Conservation (phyloP, 768 basidiomycete species). For the Roridomyces roridus region DNA sequence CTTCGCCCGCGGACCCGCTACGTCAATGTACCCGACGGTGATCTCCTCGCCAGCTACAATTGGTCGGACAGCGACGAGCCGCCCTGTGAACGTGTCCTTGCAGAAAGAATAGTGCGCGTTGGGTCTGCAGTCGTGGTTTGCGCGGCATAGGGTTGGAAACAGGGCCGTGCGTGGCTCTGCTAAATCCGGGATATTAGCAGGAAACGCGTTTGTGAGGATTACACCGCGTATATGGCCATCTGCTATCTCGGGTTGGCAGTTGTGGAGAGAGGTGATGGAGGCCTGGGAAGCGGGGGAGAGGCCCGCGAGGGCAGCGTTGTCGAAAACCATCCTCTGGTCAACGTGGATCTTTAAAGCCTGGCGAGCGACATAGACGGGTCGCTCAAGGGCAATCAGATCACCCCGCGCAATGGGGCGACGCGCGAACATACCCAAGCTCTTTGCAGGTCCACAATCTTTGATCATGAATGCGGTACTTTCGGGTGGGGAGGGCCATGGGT, state of each 20-base stretch:
- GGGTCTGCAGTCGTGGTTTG: constrained; percentile 22
- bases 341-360: neutral
- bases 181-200: neutral
- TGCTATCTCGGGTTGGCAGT: neutral
- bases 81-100: constrained; percentile 6
- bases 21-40: constrained; percentile 17
- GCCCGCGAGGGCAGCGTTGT: constrained; percentile 10
- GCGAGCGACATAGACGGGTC: constrained; percentile 13
- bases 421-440: constrained; percentile 23
- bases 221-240: constrained; percentile 3
- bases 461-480: constrained; percentile 9
- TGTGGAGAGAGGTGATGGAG: constrained; percentile 13
- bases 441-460: neutral
- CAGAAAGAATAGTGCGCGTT: constrained; percentile 21
- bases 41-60: constrained; percentile 23
- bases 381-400: constrained; percentile 21
- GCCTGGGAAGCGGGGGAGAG: constrained; percentile 6
- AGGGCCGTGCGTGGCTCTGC: constrained; percentile 2
- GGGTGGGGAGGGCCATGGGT: neutral
- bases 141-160: constrained; percentile 17
- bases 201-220: constrained; percentile 20
- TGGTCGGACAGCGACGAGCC: constrained; percentile 6
- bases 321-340: constrained; percentile 7
- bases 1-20: neutral
- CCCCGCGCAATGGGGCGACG: constrained; percentile 16